Conservation (phyloP, 2,329 filamentous ascomycete genomes). For the Camillea tinctor region DNA sequence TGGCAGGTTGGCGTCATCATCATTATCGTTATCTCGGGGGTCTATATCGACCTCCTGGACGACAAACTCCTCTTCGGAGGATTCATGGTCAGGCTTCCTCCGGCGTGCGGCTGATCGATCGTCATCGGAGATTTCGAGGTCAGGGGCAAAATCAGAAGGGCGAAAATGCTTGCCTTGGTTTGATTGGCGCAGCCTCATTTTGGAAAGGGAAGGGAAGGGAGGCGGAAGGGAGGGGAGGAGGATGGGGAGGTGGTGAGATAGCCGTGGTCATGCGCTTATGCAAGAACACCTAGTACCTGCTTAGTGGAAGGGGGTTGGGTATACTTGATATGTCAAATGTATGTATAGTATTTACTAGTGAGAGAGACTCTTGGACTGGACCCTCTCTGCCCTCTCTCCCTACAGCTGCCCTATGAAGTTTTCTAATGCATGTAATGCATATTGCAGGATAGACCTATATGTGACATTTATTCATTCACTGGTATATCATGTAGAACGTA, state of each 20-base stretch:
- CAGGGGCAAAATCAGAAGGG: conserved; percentile 16
- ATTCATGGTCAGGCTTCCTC: conserved; percentile 12
- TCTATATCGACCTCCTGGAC: conserved; percentile 14
- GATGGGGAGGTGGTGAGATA: background rate
- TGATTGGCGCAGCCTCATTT: conserved; percentile 32
- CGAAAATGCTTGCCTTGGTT: conserved; percentile 28
- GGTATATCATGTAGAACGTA: too few species aligned
- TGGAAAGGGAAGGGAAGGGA: conserved; percentile 7
- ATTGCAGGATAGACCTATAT: too few species aligned
- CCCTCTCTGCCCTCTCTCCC: too few species aligned
- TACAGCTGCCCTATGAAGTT: background rate
- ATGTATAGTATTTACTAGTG: background rate
- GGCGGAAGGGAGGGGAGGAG: background rate
- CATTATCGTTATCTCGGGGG: conserved; percentile 8
- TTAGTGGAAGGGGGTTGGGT: background rate
- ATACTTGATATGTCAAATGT: too few species aligned
- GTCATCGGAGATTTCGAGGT: conserved; percentile 23
- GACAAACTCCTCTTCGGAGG: conserved; percentile 29
- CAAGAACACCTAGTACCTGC: background rate
- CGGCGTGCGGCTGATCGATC: conserved; percentile 7
- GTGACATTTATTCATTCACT: background rate
- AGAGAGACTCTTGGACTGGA: too few species aligned
- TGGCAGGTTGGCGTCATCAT: conserved; percentile 12
- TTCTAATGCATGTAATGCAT: background rate
- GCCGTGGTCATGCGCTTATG: conserved; percentile 8